These are phyloP conservation scores for Halophytophthora polymorphica DNA, from an alignment of 352 stramenopile species.

Conservation along the genomic window DNA sequence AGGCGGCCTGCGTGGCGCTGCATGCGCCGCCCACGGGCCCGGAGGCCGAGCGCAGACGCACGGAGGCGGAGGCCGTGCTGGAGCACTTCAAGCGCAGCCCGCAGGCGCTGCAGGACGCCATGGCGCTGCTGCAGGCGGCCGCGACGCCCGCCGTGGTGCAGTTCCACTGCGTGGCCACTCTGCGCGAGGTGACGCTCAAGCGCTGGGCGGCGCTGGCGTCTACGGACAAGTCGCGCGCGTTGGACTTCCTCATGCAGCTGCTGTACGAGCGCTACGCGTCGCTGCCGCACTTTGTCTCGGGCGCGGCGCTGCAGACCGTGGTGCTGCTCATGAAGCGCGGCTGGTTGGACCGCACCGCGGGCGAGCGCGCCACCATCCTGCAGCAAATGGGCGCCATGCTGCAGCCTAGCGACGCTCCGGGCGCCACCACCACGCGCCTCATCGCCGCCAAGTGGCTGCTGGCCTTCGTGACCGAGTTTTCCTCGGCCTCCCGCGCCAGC, in stretches of 20 bases:
- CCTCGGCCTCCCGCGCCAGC: constrained; percentile 68
- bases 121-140: constrained; percentile 39
- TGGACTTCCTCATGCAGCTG: constrained; percentile 81
- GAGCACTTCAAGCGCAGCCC: constrained; percentile 84
- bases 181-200: constrained; percentile 74
- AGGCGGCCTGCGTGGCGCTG: constrained; percentile 67
- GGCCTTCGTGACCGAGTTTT: constrained; percentile 84
- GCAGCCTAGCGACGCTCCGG: constrained; percentile 8
- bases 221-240: constrained; percentile 43
- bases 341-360: constrained; percentile 63
- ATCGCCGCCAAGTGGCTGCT: constrained; percentile 80
- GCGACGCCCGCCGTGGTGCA: constrained; percentile 52
- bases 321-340: constrained; percentile 79
- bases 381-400: constrained; percentile 76
- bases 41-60: constrained; percentile 45
- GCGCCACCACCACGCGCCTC: constrained; percentile 39
- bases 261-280: constrained; percentile 54
- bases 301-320: constrained; percentile 62
- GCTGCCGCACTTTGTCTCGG: constrained; percentile 59
- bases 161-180: constrained; percentile 77
- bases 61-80: constrained; percentile 61
- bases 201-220: constrained; percentile 52
- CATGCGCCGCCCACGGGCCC: constrained; percentile 55
- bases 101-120: constrained; percentile 53
- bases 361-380: constrained; percentile 54